Evolutionary conservation across 805 yeast species (phyloP), one percentile per base, ranked within the genome.

Genomic region (Priceomyces melissophilus): DNA sequence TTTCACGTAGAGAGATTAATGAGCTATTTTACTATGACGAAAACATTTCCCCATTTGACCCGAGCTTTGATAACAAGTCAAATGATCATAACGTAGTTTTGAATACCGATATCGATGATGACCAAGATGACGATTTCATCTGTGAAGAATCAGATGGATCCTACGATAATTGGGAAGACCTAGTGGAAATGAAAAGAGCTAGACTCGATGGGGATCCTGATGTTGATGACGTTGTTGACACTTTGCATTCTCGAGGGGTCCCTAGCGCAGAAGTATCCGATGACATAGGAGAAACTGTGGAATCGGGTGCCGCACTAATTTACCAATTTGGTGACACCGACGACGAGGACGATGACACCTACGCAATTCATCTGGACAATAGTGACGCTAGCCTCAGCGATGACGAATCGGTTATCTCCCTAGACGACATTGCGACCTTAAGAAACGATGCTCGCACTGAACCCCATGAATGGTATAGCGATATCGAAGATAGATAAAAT

Each of bases 1-100:
- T 50, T n/a, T n/a, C 40, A 3, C 58, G 58, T 17, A 73, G 73
- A 1, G 84, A 81, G 20, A 46, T 74, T 14, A 46, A 38, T 0
- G 44, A 53, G 14, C 39, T 79, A 9, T 75, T 73, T 75, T 44
- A 42, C 1, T 78, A 39, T 40, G 38, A 61, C 44, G 62, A 58
- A 36, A 67, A 61, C 28, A 53, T 58, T 7, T 47, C 46, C n/a
- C 48, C 43, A n/a, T 53, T 46, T 29, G 30, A 27, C 30, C 16
- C 26, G 6, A 31, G 29, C 3, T 30, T 26, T 14, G 20, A 30
- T 9, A 38, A 16, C 26, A 16, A n/a, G 8, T 14, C 10, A 8
- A 10, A 17, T 34, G 15, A 44, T 39, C 33, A 39, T 37, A 11
- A 32, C 32, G 8, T 14, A 30, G 16, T 7, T 17, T 16, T n/a